Conservation (phyloP, 2,329 filamentous ascomycete species). For the Orbilia javanica region DNA sequence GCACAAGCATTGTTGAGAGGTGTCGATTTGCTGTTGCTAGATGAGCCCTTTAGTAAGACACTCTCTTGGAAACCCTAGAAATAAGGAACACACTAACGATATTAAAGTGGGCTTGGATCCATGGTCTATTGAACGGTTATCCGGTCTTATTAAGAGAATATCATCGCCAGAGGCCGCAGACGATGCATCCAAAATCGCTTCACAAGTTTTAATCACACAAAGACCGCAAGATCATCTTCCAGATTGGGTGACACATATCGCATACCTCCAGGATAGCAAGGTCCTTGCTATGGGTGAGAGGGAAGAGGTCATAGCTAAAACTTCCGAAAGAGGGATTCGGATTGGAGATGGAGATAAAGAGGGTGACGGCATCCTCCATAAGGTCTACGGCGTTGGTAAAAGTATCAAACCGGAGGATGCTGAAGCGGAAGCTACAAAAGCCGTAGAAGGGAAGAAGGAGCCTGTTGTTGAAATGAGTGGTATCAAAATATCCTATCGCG, state of each 20-base stretch:
- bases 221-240: constrained; percentile 89
- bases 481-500: constrained; percentile 79
- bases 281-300: constrained; percentile 76
- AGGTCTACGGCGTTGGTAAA: constrained; percentile 51
- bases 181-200: constrained; percentile 64
- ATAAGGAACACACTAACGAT: constrained; percentile 42
- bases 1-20: constrained; percentile 83
- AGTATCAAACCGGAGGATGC: not conserved
- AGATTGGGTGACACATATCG: constrained; percentile 87
- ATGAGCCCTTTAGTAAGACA: constrained; percentile 84
- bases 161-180: constrained; percentile 34
- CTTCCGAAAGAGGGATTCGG: constrained; percentile 62
- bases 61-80: constrained; percentile 17
- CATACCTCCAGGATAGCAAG: constrained; percentile 77
- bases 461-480: constrained; percentile 87
- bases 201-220: constrained; percentile 80
- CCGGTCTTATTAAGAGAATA: constrained; percentile 69
- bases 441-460: constrained; percentile 69
- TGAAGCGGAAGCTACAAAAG: not conserved
- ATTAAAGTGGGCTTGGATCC: constrained; percentile 85
- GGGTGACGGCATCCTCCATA: constrained; percentile 59
- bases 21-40: constrained; percentile 85
- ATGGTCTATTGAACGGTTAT: constrained; percentile 79
- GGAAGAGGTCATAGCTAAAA: constrained; percentile 71
- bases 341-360: constrained; percentile 30